Base-by-base conservation (phyloP, 225 moss, liverwort and hornwort species). In the Ulota crispa region DNA sequence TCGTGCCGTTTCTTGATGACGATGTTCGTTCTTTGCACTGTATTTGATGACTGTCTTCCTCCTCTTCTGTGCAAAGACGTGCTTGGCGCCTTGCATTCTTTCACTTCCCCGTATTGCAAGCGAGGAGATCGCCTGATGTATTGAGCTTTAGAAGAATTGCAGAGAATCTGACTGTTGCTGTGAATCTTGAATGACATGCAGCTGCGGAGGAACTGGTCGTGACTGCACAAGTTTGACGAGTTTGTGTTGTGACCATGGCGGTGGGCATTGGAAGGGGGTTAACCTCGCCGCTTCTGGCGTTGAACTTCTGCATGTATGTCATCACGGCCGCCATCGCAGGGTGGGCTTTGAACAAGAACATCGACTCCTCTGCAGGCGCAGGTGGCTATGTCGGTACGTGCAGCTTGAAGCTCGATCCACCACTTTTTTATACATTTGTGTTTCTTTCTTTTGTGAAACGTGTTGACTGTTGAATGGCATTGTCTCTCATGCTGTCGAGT, bases 231-330 rank as follows among this genome's bases (percentile, higher is more conserved):
- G 12, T 31, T 68, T 32, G 53, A 61, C 16, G 26, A 78, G 62
- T 24, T 42, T 30, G 27, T 28, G 26, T 47, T 57, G 75, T 43
- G 72, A 64, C 21, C 53, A 90, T 90, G 90, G 85, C 83, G 19
- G 81, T 86, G n/a, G 87, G 85, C n/a, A 84, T 90, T 72, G 90
- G 90, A 65, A 86, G 79, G 79, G 85, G 90, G 9, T 79, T 90
- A 41, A 85, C 82, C 52, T 73, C 83, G 62, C 87, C 85, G 64
- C 87, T 90, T 61, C 43, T 90, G 81, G 90, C 64, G 27, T 59
- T 90, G 72, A 90, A 88, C 79, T 86, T 87, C 75, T 78, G 71
- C 52, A 85, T 90, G 90, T 90, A 90, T 65, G 78, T 83, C 72
- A 55, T 88, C 55, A 87, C 87, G 32, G 90, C 83, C 20, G 75